These are phyloP conservation scores for Wickerhamomyces mucosus DNA, from an alignment of 805 yeast genomes.

Conservation along the genomic window DNA sequence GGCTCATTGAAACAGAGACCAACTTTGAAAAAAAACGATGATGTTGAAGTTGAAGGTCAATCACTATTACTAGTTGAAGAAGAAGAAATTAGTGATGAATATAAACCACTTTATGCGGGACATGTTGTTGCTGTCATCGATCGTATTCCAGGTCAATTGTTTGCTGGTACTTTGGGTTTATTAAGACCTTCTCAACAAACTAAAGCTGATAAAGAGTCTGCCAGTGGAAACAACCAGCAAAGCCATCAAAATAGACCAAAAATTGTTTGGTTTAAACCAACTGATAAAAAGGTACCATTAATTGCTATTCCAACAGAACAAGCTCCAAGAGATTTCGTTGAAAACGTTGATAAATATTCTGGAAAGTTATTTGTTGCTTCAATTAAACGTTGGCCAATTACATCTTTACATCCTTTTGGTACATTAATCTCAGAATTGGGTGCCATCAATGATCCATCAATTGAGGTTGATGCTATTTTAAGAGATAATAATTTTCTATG, in stretches of 20 bases:
- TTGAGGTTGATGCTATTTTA: conserved; percentile 81
- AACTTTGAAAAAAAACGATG: conserved; percentile 94
- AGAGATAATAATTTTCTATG: conserved; percentile 79
- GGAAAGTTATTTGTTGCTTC: conserved; percentile 86
- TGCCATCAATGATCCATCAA: conserved; percentile 59
- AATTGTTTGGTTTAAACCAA: conserved; percentile 98
- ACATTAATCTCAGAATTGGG: conserved; percentile 85
- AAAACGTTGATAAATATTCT: conserved; percentile 76
- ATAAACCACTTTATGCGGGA: conserved; percentile 92
- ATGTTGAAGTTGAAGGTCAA: conserved; percentile 98
- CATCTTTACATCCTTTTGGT: conserved; percentile 97
- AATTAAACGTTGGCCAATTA: conserved; percentile 98
- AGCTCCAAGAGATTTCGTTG: conserved; percentile 93
- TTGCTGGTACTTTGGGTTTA: conserved; percentile 88
- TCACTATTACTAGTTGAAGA: conserved; percentile 86
- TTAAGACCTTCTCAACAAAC: conserved; percentile 88
- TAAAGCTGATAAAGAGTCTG: conserved; percentile 24
- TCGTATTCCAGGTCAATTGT: conserved; percentile 93
- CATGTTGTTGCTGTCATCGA: conserved; percentile 98
- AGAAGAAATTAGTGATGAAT: conserved; percentile 88
- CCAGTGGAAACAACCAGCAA: conserved; percentile 3
- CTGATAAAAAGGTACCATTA: conserved; percentile 94
- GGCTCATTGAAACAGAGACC: conserved; percentile 94
- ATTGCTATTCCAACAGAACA: conserved; percentile 98
- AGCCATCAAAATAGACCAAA: conserved; percentile 50